Evolutionary conservation across 2,329 filamentous ascomycete genomes (phyloP).

Genomic region (Scedosporium boydii): DNA sequence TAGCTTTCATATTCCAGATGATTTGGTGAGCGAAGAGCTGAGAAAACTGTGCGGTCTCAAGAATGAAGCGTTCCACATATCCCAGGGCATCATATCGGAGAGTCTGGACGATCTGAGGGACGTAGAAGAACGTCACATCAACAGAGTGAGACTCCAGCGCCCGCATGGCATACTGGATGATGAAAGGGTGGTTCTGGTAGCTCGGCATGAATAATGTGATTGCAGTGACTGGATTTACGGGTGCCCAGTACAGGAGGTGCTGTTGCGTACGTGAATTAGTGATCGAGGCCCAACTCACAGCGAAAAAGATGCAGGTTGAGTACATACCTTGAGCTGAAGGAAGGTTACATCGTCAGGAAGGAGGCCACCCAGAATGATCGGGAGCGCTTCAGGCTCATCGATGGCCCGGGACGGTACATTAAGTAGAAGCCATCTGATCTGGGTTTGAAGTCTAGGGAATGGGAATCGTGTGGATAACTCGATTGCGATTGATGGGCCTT

Average conservation of each 20-base stretch:
- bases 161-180: slow-evolving; percentile 95
- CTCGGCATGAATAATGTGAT: slow-evolving; percentile 87
- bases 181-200: slow-evolving; percentile 83
- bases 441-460: slow-evolving; percentile 59
- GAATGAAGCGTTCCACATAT: slow-evolving; percentile 91
- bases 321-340: slow-evolving; percentile 68
- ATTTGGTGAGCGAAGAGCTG: slow-evolving; percentile 98
- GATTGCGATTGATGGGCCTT: slow-evolving; percentile 78
- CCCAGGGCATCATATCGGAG: slow-evolving; percentile 87
- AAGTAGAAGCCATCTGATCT: slow-evolving; percentile 71
- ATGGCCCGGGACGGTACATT: slow-evolving; percentile 78
- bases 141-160: slow-evolving; percentile 88
- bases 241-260: slow-evolving; percentile 88
- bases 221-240: slow-evolving; percentile 86
- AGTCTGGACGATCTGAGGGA: slow-evolving; percentile 94
- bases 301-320: neutral
- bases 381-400: slow-evolving; percentile 70
- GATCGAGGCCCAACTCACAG: neutral
- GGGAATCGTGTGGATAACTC: slow-evolving; percentile 74
- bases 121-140: slow-evolving; percentile 98
- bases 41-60: slow-evolving; percentile 96
- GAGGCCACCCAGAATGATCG: slow-evolving; percentile 67
- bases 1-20: slow-evolving; percentile 99
- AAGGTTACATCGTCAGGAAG: slow-evolving; percentile 66
- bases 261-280: slow-evolving; percentile 26